Conservation (phyloP, 768 basidiomycete genomes). For the Mycena rebaudengoi region DNA sequence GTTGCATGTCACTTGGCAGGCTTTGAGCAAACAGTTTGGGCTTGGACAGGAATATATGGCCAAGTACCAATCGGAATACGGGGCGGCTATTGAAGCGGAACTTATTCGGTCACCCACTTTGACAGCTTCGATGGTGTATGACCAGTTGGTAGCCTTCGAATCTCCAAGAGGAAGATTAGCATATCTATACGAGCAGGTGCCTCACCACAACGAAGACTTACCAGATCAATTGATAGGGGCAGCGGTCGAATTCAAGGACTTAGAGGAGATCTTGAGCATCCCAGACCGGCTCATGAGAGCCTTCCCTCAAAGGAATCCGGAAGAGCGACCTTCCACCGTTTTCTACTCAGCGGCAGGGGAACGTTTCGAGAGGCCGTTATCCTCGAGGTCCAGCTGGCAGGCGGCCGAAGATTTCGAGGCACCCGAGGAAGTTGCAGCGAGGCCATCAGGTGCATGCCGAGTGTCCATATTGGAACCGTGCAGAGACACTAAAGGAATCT, state of each 20-base stretch:
- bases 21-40: not conserved
- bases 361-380: not conserved
- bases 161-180: not conserved
- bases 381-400: not conserved
- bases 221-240: not conserved
- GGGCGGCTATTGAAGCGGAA: not conserved
- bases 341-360: not conserved
- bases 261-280: fast-evolving
- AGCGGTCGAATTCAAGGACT: no score
- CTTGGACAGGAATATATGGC: not conserved
- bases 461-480: no score
- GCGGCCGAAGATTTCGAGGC: not conserved
- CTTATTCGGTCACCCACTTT: not conserved
- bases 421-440: not conserved
- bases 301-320: not conserved
- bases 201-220: not conserved
- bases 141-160: not conserved
- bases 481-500: no score
- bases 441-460: no score
- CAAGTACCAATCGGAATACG: not conserved
- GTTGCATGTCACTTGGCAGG: no score
- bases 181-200: not conserved
- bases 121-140: not conserved
- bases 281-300: not conserved
- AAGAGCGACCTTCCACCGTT: not conserved